phyloP scores from a whole-genome alignment of 345 rosid species.

The Atalantia buxifolia region DNA sequence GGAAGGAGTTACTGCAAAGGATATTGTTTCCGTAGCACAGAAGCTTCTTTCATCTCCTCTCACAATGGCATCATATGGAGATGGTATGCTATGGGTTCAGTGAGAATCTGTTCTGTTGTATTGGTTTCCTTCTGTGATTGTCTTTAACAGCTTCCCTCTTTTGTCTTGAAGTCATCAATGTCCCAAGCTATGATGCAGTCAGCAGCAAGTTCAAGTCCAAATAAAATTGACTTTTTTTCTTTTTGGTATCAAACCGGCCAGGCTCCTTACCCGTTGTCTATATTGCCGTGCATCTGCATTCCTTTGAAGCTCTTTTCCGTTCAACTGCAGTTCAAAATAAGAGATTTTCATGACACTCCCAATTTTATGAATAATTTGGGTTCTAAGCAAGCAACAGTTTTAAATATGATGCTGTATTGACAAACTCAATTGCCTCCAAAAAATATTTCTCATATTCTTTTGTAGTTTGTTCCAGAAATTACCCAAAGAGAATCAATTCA shows the following conservation, averaged over 20 bases:
- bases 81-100: constrained; percentile 44
- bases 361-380: constrained; percentile 27
- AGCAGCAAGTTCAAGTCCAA: constrained; percentile 52
- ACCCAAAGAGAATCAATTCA: constrained; percentile 1
- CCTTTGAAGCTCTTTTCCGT: background rate
- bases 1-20: constrained; percentile 56
- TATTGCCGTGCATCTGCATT: constrained; percentile 16
- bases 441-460: constrained; percentile 4
- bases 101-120: background rate
- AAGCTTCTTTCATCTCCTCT: constrained; percentile 71
- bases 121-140: background rate
- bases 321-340: constrained; percentile 19
- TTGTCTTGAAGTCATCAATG: constrained; percentile 38
- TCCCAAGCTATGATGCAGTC: constrained; percentile 70
- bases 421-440: background rate
- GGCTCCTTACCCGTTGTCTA: constrained; percentile 9
- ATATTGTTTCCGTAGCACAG: constrained; percentile 49
- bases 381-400: constrained; percentile 9
- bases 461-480: background rate
- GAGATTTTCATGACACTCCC: background rate
- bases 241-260: background rate
- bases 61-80: constrained; percentile 93
- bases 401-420: background rate
- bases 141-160: background rate
- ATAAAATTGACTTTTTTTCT: constrained; percentile 4